Evolutionary conservation across 106 monocot genomes (phyloP).

Genomic region (Chionographis japonica): DNA sequence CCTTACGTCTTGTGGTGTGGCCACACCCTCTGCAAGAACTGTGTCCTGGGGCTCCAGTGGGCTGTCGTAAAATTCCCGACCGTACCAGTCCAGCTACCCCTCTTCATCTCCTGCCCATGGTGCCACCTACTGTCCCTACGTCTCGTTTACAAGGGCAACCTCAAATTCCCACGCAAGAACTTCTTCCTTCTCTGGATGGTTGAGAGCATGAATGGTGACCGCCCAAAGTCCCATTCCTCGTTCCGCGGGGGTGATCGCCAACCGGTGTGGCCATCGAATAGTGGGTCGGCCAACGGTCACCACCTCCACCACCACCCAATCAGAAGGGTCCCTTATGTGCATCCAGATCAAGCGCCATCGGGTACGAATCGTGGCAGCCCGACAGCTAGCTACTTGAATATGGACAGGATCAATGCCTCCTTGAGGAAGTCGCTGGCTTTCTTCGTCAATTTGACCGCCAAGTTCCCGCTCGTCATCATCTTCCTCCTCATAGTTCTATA

Average conservation of each 20-base stretch:
- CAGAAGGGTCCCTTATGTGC: not conserved
- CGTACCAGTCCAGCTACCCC: slow-evolving; percentile 6
- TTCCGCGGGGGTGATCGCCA: slow-evolving; percentile 6
- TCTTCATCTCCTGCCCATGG: slow-evolving; percentile 24
- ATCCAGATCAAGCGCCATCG: not conserved
- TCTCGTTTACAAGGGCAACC: slow-evolving; percentile 9
- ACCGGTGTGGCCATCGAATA: slow-evolving; percentile 12
- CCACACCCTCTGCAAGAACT: slow-evolving; percentile 21
- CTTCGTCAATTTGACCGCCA: slow-evolving; percentile 45
- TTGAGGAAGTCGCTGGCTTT: slow-evolving; percentile 28
- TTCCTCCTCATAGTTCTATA: slow-evolving; percentile 53
- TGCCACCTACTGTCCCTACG: slow-evolving; percentile 12
- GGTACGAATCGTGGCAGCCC: not conserved
- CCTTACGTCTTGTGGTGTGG: slow-evolving; percentile 24
- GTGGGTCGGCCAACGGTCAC: not conserved
- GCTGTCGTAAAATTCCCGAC: slow-evolving; percentile 10
- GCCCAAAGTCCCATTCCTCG: slow-evolving; percentile 1
- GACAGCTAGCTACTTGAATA: slow-evolving; percentile 12
- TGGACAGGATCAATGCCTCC: slow-evolving; percentile 22
- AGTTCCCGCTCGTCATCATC: slow-evolving; percentile 50
- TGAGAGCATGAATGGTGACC: slow-evolving; percentile 16
- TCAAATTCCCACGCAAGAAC: slow-evolving; percentile 19
- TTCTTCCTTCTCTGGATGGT: slow-evolving; percentile 24
- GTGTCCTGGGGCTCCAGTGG: slow-evolving; percentile 11
- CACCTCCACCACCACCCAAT: not conserved